Evolutionary conservation across 192 early-diverging fungal species (phyloP).

Genomic region (Diversispora eburnea): DNA sequence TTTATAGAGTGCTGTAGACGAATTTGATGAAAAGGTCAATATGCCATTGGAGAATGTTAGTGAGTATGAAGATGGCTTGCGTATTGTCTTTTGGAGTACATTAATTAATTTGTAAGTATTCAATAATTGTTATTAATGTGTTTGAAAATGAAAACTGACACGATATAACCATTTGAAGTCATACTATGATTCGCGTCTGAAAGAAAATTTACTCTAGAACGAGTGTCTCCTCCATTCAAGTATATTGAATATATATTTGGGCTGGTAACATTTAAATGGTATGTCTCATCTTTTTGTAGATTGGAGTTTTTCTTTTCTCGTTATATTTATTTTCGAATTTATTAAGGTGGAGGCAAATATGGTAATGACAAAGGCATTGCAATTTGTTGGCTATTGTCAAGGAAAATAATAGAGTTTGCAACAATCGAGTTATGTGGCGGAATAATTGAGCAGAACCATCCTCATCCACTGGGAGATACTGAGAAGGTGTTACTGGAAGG

Average conservation of each 20-base stretch:
- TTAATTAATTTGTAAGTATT: slow-evolving; percentile 15
- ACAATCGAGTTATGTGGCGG: slow-evolving; percentile 17
- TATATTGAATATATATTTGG: slow-evolving; percentile 25
- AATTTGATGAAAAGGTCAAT: slow-evolving; percentile 19
- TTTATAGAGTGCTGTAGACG: slow-evolving; percentile 13
- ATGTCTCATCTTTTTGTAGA: slow-evolving; percentile 3
- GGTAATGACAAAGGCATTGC: slow-evolving; percentile 7
- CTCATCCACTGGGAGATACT: slow-evolving; percentile 4
- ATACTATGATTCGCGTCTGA: slow-evolving; percentile 17
- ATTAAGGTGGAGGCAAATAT: slow-evolving; percentile 19
- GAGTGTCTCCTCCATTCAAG: slow-evolving; percentile 12
- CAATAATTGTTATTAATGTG: slow-evolving; percentile 5
- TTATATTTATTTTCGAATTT: slow-evolving; percentile 17
- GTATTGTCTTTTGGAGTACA: slow-evolving; percentile 15
- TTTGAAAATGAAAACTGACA: slow-evolving; percentile 15
- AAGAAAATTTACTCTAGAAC: slow-evolving; percentile 24
- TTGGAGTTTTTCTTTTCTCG: not conserved
- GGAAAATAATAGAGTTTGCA: slow-evolving; percentile 3
- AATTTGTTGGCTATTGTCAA: slow-evolving; percentile 22
- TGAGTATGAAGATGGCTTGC: slow-evolving; percentile 12
- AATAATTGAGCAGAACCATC: not conserved
- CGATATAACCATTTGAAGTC: slow-evolving; percentile 14
- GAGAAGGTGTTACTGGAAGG: slow-evolving; percentile 11
- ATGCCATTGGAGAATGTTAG: slow-evolving; percentile 10
- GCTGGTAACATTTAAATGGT: slow-evolving; percentile 17